A percentile compares a stretch with the other conserved stretches of the same genome.
phyloP scores from a whole-genome alignment of 139 green algal species.

The Marvania coccoides region DNA sequence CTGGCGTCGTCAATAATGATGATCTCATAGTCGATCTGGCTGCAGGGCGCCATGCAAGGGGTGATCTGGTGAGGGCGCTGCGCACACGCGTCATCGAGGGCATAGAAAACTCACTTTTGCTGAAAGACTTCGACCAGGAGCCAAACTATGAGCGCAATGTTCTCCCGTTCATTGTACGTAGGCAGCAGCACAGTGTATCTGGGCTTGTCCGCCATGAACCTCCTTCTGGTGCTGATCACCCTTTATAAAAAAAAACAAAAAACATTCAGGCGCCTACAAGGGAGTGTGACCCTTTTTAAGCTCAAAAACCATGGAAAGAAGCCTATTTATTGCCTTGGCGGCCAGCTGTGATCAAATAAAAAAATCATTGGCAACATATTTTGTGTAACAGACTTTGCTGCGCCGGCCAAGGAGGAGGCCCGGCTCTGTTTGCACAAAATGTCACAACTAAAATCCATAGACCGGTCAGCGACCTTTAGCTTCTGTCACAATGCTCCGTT shows the following conservation, averaged over 20 bases:
- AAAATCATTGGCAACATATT: too few species aligned
- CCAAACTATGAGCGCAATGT: constrained; percentile 76
- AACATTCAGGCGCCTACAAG: too few species aligned
- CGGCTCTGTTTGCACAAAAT: too few species aligned
- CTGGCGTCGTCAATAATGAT: constrained; percentile 92
- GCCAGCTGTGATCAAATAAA: too few species aligned
- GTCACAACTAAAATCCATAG: constrained; percentile 61
- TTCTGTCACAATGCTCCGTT: constrained; percentile 64
- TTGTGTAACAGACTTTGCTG: too few species aligned
- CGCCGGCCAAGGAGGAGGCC: too few species aligned
- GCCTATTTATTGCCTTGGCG: too few species aligned
- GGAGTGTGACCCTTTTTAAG: too few species aligned
- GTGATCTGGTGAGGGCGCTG: neutral
- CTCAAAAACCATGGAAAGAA: too few species aligned
- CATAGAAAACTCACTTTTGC: constrained; percentile 5
- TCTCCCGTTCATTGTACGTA: constrained; percentile 95
- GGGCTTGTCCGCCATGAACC: neutral
- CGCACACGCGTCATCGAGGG: neutral
- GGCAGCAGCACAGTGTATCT: constrained; percentile 87
- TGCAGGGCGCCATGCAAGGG: constrained; percentile 7
- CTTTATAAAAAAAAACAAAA: too few species aligned
- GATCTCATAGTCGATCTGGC: constrained; percentile 69
- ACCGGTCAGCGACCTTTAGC: constrained; percentile 59
- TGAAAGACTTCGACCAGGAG: constrained; percentile 76
- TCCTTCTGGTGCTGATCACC: constrained; percentile 2